Evolutionary conservation across 129 eudicot species (phyloP).

Genomic region (Lonicera japonica): DNA sequence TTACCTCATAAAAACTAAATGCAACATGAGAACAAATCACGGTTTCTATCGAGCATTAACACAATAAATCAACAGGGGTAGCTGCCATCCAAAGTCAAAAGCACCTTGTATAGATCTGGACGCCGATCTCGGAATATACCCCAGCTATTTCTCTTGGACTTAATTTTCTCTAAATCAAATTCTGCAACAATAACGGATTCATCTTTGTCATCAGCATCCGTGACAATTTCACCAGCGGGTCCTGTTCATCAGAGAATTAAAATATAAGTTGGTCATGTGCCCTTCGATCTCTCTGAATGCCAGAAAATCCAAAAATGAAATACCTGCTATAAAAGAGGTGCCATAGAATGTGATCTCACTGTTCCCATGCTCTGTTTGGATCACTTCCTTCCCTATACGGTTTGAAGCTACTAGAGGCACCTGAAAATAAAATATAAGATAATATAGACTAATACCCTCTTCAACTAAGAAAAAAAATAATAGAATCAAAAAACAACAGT

Average conservation of each 20-base stretch:
- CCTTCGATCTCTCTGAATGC: too few species aligned
- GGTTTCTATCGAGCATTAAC: neutral
- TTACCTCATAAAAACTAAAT: conserved; percentile 13
- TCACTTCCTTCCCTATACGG: conserved; percentile 90
- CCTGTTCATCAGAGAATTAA: conserved; percentile 33
- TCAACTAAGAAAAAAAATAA: neutral
- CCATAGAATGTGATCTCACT: conserved; percentile 96
- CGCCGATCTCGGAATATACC: conserved; percentile 94
- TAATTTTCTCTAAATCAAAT: conserved; percentile 79
- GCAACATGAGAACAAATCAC: conserved; percentile 14
- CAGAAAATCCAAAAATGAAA: conserved; percentile 2
- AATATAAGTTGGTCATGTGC: neutral
- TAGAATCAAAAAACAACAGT: too few species aligned
- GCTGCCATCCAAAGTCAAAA: conserved; percentile 88
- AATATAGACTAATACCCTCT: neutral
- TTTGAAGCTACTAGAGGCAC: conserved; percentile 96
- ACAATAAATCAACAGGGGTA: conserved; percentile 37
- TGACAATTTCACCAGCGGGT: conserved; percentile 82
- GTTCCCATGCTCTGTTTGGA: conserved; percentile 86
- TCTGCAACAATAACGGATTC: conserved; percentile 78
- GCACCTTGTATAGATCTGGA: conserved; percentile 95
- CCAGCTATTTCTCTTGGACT: conserved; percentile 83
- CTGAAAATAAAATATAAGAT: conserved; percentile 19
- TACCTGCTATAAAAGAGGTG: conserved; percentile 97
- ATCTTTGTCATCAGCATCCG: conserved; percentile 68